These are phyloP conservation scores for Geosmithia flava DNA, from an alignment of 2,329 filamentous ascomycete genomes.

Conservation along the genomic window DNA sequence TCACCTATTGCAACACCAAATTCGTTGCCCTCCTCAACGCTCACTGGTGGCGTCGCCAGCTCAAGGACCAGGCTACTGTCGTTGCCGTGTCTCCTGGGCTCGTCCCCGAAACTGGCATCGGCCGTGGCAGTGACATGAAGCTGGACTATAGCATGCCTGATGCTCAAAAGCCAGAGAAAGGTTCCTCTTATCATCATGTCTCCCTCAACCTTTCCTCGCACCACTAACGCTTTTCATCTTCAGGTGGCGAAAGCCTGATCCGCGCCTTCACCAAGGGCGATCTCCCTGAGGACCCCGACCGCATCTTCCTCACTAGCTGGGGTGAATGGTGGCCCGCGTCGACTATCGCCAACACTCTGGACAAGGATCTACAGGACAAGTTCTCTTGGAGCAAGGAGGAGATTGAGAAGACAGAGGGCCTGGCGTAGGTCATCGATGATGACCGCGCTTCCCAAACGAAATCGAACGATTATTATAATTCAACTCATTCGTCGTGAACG, in stretches of 20 bases:
- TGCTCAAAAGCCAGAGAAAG: slow-evolving; percentile 33
- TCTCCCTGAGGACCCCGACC: slow-evolving; percentile 35
- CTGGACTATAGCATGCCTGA: slow-evolving; percentile 23
- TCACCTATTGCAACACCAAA: slow-evolving; percentile 31
- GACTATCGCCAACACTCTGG: slow-evolving; percentile 24
- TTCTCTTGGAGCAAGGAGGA: slow-evolving; percentile 34
- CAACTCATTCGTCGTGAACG: neutral
- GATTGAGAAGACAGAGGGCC: slow-evolving; percentile 30
- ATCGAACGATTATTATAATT: too few species aligned
- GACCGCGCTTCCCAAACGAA: neutral
- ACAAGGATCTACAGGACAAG: slow-evolving; percentile 35
- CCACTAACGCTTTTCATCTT: neutral
- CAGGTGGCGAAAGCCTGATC: slow-evolving; percentile 32
- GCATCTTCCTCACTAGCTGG: slow-evolving; percentile 42
- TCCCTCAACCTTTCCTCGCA: neutral
- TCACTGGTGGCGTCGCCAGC: slow-evolving; percentile 43
- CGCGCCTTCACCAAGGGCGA: slow-evolving; percentile 29
- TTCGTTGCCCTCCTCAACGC: slow-evolving; percentile 37
- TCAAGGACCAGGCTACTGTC: slow-evolving; percentile 28
- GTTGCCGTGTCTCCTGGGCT: slow-evolving; percentile 42
- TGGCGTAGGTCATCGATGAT: neutral
- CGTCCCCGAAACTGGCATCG: slow-evolving; percentile 33
- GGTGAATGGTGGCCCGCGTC: slow-evolving; percentile 42
- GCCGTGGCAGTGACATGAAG: slow-evolving; percentile 14
- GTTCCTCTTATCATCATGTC: slow-evolving; percentile 13